A percentile compares a stretch with the other conserved stretches of the same genome.
phyloP scores from a whole-genome alignment of 2,329 filamentous ascomycete species.

The Lasiodiplodia sp. region DNA sequence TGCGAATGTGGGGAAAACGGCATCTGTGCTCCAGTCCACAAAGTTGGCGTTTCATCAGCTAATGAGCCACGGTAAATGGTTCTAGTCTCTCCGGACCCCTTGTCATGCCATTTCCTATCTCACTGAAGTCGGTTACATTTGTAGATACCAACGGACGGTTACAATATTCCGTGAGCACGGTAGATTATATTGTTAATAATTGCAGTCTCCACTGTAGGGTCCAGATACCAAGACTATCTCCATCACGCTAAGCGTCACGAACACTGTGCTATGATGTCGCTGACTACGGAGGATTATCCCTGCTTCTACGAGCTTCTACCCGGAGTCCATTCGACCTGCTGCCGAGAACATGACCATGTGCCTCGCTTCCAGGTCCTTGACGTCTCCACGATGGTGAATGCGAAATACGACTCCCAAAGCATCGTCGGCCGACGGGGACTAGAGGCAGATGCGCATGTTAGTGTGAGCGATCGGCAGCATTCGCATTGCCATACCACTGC shows the following conservation, averaged over 20 bases:
- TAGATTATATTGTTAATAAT: neutral
- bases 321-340: neutral
- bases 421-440: neutral
- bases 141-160: neutral
- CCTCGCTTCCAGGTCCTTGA: neutral
- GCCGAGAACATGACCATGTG: neutral
- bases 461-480: neutral
- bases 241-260: neutral
- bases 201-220: neutral
- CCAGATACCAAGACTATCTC: neutral
- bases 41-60: neutral
- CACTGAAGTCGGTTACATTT: neutral
- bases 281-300: neutral
- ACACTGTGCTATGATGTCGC: neutral
- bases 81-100: neutral
- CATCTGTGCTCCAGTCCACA: neutral
- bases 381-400: neutral
- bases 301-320: neutral
- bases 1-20: slow-evolving; percentile 10
- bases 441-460: neutral
- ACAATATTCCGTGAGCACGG: neutral
- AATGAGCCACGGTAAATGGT: neutral
- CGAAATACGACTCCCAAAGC: neutral
- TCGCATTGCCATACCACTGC: neutral
- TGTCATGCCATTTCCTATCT: neutral